Evolutionary conservation across 306 rosid genomes (phyloP).

Genomic region (Trichosanthes cucumerina): DNA sequence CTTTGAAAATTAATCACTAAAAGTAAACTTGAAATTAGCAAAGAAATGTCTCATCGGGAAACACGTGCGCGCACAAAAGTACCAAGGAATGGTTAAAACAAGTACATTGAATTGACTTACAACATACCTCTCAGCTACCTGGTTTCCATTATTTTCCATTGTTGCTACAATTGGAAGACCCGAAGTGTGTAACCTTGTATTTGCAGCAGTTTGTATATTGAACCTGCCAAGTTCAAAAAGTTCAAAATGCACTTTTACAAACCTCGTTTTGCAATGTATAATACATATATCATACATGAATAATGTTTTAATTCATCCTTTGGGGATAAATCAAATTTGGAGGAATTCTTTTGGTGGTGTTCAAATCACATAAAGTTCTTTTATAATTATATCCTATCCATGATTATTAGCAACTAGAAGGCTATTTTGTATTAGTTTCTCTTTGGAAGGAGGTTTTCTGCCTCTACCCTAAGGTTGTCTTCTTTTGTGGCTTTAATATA

Average conservation of each 20-base stretch:
- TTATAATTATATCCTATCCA: not conserved
- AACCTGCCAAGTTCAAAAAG: not conserved
- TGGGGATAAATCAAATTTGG: not conserved
- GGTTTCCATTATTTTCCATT: slow-evolving; percentile 13
- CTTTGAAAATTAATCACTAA: not conserved
- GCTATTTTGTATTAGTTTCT: not conserved
- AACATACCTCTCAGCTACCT: slow-evolving; percentile 17
- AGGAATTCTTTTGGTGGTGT: not conserved
- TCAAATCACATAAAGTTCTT: not conserved
- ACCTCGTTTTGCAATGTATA: not conserved
- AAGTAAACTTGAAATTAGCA: not conserved
- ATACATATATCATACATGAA: no score
- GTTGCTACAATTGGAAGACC: not conserved
- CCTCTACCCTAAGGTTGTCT: not conserved
- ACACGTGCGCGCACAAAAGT: not conserved
- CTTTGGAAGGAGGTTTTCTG: not conserved
- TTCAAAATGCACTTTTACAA: not conserved
- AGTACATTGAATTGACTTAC: not conserved
- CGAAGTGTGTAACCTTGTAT: not conserved
- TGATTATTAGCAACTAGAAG: not conserved
- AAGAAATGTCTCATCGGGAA: not conserved
- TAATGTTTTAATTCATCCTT: not conserved
- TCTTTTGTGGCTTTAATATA: no score
- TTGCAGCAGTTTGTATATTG: not conserved
- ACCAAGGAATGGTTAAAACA: not conserved